Evolutionary conservation across 306 rosid genomes (phyloP).

Genomic region (Rubus parviflorus): DNA sequence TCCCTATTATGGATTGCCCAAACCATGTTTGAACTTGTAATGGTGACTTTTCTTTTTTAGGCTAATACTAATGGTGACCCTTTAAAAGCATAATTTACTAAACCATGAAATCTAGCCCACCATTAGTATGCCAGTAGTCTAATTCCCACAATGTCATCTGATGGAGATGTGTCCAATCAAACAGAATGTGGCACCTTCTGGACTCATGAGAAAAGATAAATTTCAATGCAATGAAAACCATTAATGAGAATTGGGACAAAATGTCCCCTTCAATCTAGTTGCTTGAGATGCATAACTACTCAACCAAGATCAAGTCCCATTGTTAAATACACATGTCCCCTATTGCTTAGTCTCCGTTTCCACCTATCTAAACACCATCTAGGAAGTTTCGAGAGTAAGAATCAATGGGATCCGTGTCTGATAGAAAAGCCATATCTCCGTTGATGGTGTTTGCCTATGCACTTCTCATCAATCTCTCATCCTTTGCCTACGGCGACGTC

Average conservation of each 20-base stretch:
- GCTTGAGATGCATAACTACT: not conserved
- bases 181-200: not conserved
- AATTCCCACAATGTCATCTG: not conserved
- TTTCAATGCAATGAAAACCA: not conserved
- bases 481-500: slow-evolving; percentile 8
- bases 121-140: not conserved
- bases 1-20: not conserved
- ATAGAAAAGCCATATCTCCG: not conserved
- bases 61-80: not conserved
- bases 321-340: not conserved
- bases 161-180: not conserved
- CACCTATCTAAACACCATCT: not conserved
- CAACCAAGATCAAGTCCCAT: not conserved
- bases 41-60: too few species aligned
- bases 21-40: not conserved
- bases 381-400: not conserved
- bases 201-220: not conserved
- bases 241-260: not conserved
- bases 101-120: not conserved
- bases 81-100: not conserved
- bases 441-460: not conserved
- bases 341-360: not conserved
- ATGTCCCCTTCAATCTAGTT: not conserved
- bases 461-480: slow-evolving; percentile 8
- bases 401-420: not conserved